Evolutionary conservation across 805 yeast genomes (phyloP).

Genomic region (Teunomyces kruisii): DNA sequence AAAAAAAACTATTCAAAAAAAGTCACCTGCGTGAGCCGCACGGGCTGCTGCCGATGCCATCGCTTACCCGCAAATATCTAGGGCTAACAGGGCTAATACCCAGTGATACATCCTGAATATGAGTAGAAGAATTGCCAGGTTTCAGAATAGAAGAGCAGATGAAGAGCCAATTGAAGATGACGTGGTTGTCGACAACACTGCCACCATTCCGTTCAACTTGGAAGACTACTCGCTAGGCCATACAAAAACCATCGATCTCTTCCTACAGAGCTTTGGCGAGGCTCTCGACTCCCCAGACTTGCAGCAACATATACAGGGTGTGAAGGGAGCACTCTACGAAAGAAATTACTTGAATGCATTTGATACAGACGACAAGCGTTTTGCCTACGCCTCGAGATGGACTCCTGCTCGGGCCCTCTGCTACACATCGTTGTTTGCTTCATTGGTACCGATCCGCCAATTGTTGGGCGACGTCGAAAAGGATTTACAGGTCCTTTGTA

Average conservation of each 20-base stretch:
- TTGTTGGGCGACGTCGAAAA: constrained; percentile 31
- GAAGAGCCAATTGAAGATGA: constrained; percentile 2
- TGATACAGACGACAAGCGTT: constrained; percentile 57
- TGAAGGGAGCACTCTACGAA: constrained; percentile 67
- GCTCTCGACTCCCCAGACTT: constrained; percentile 37
- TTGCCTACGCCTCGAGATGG: constrained; percentile 84
- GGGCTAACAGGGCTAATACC: background rate
- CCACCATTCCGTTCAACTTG: constrained; percentile 34
- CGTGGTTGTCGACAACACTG: constrained; percentile 9
- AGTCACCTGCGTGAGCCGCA: background rate
- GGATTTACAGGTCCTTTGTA: constrained; percentile 48
- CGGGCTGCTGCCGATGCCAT: background rate
- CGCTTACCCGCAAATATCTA: constrained; percentile 11
- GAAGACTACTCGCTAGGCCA: constrained; percentile 31
- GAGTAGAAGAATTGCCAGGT: constrained; percentile 35
- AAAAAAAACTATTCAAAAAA: background rate
- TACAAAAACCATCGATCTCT: constrained; percentile 35
- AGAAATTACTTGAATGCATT: constrained; percentile 74
- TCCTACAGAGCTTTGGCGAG: constrained; percentile 29
- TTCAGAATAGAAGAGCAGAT: constrained; percentile 20
- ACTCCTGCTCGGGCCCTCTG: constrained; percentile 79
- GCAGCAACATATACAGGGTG: constrained; percentile 55
- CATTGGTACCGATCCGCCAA: constrained; percentile 42
- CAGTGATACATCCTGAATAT: constrained; percentile 9
- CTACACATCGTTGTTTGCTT: constrained; percentile 64